Conservation (phyloP, 371 early-diverging fungal species). For the Capniomyces stellatus region DNA sequence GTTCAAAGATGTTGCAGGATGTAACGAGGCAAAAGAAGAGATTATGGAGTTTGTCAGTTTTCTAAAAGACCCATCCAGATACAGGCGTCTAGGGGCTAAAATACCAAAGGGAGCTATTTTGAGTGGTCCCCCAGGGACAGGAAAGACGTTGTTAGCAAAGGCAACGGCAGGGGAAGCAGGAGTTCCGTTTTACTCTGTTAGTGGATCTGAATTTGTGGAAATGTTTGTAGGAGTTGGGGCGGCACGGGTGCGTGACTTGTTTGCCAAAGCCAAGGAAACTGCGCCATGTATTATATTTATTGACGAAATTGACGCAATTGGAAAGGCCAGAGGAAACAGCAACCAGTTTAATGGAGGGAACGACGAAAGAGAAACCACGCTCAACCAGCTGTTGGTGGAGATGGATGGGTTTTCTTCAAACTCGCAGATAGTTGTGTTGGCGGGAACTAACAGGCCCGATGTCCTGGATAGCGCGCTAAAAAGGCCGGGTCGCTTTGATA, state of each 20-base stretch:
- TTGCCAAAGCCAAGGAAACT: slow-evolving; percentile 89
- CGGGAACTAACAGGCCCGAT: slow-evolving; percentile 98
- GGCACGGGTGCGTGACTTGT: slow-evolving; percentile 93
- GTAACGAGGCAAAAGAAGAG: slow-evolving; percentile 98
- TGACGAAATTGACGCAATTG: slow-evolving; percentile 99
- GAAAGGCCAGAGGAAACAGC: slow-evolving; percentile 87
- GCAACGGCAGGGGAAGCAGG: slow-evolving; percentile 98
- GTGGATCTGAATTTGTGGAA: slow-evolving; percentile 97
- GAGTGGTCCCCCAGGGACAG: slow-evolving; percentile 98
- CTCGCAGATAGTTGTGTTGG: slow-evolving; percentile 92
- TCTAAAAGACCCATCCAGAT: slow-evolving; percentile 91
- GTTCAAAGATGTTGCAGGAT: slow-evolving; percentile 99
- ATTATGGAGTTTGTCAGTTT: slow-evolving; percentile 99
- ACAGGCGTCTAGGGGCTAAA: slow-evolving; percentile 95
- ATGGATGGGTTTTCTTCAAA: slow-evolving; percentile 82
- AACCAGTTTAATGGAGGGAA: slow-evolving; percentile 69
- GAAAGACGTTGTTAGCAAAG: slow-evolving; percentile 96
- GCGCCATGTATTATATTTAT: slow-evolving; percentile 98
- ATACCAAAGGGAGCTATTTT: slow-evolving; percentile 99
- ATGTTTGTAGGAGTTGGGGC: slow-evolving; percentile 99
- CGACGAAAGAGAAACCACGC: slow-evolving; percentile 94
- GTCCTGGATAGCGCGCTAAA: slow-evolving; percentile 91
- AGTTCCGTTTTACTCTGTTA: slow-evolving; percentile 91
- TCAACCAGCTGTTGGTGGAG: slow-evolving; percentile 94
- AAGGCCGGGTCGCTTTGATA: slow-evolving; percentile 97